Evolutionary conservation across 169 alveolate species (phyloP).

Genomic region (Eimeria zaria): DNA sequence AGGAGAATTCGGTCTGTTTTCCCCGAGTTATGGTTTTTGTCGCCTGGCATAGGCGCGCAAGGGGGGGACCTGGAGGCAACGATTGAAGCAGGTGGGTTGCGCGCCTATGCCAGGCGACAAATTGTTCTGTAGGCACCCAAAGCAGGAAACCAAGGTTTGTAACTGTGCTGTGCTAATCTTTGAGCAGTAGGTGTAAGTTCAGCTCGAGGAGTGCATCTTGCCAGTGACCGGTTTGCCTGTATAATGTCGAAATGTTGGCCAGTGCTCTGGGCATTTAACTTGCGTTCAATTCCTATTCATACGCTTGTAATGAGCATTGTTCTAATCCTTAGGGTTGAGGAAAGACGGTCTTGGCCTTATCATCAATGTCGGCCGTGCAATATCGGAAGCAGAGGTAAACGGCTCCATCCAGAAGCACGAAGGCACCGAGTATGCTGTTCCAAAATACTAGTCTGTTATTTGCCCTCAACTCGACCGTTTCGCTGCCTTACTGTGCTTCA

Average conservation of each 20-base stretch:
- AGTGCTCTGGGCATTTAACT: neutral
- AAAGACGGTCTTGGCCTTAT: constrained; percentile 86
- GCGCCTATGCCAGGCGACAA: too few species aligned
- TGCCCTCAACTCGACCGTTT: neutral
- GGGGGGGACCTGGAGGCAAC: constrained; percentile 88
- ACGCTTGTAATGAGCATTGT: neutral
- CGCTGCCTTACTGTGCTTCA: neutral
- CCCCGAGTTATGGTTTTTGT: constrained; percentile 87
- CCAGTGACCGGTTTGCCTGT: neutral
- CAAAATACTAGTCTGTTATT: neutral
- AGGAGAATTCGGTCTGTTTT: constrained; percentile 78
- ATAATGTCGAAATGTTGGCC: neutral
- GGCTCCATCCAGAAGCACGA: neutral
- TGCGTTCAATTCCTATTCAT: neutral
- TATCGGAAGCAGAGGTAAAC: constrained; percentile 68
- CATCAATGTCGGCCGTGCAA: constrained; percentile 86
- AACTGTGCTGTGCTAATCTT: neutral
- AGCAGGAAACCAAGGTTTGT: neutral
- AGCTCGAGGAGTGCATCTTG: neutral
- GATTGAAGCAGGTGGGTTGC: constrained; percentile 80
- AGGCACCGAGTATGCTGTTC: neutral
- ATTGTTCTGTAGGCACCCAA: neutral
- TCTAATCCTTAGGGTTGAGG: constrained; percentile 47
- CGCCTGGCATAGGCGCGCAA: constrained; percentile 90
- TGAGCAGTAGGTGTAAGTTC: neutral